Base-by-base conservation (phyloP, 306 rosid species). In the Rosa rugosa region DNA sequence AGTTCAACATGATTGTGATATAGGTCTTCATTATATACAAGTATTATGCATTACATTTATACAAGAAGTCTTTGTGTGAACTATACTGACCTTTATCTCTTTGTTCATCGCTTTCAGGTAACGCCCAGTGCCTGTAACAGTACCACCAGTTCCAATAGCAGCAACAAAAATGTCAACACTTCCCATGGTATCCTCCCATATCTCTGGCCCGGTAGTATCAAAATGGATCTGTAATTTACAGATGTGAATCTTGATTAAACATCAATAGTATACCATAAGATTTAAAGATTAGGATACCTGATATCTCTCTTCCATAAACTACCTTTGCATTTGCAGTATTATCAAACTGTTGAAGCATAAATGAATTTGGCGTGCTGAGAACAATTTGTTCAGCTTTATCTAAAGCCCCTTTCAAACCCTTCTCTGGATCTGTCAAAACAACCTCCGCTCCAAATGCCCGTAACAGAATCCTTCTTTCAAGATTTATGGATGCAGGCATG, bases 151-250 rank as follows among this genome's bases (percentile, higher is more conserved):
- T 88, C 99, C 99, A 81, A 95, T 88, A 78, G 91, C 88, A 80
- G 97, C 97, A 84, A 95, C 95, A 74, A 92, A 86, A 63, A 91
- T 81, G 81, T 95, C 99, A 83, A 91, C 85, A 71, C 75, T 89
- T 63, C 99, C 97, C 88, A 94, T 64, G 77, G 99, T 94, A 80
- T 94, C 99, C 89, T 92, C 97, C 99, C 99, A 94, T 87, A 94
- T 94, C 85, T 94, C 99, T 72, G 99, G 99, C 70, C 97, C 99
- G 67, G 99, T 94, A 76, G 97, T 89, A 87, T 92, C 96, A 79
- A 91, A 94, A 91, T 95, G 99, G 76, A 92, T 89, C 97, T 92
- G 99, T 82, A 87, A 87, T 85, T 88, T 82, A 74, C 50, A 76
- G 71, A 85, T 84, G 76, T 80, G 77, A 74, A 77, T 71, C 74